phyloP scores from a whole-genome alignment of 192 early-diverging fungal species.

The Linnemannia exigua region DNA sequence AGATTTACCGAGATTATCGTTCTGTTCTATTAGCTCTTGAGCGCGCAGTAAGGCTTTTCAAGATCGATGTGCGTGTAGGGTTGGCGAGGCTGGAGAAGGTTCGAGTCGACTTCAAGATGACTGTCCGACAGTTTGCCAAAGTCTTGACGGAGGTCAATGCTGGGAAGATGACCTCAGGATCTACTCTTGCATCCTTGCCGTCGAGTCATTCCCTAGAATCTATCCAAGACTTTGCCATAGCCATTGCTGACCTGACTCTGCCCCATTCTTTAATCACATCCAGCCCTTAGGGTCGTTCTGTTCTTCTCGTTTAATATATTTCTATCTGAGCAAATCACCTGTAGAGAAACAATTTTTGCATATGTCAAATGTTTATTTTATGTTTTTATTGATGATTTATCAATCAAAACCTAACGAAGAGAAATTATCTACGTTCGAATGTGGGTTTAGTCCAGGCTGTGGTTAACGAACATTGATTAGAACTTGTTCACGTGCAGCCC shows the following conservation, averaged over 20 bases:
- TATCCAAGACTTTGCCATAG: background rate
- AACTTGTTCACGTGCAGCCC: conserved; percentile 49
- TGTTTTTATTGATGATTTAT: background rate
- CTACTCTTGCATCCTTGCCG: background rate
- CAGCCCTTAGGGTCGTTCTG: background rate
- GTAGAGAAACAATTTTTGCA: too few species aligned
- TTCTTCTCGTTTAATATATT: background rate
- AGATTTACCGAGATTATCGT: background rate
- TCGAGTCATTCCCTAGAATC: background rate
- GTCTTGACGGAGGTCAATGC: background rate
- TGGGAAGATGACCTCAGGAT: background rate
- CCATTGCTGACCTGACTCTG: background rate
- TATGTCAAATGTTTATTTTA: too few species aligned
- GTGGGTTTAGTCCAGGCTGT: conserved; percentile 16
- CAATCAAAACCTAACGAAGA: conserved; percentile 64
- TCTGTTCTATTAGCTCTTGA: background rate
- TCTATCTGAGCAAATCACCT: too few species aligned
- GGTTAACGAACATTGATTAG: conserved; percentile 39
- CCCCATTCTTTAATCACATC: background rate
- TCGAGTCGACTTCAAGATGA: background rate
- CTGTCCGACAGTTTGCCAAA: background rate
- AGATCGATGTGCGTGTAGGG: background rate
- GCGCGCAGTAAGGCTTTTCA: background rate
- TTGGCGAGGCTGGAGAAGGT: background rate
- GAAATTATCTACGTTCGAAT: conserved; percentile 62